Base-by-base conservation (phyloP, 164 flowering plant species). In the Stephania cephalantha region DNA sequence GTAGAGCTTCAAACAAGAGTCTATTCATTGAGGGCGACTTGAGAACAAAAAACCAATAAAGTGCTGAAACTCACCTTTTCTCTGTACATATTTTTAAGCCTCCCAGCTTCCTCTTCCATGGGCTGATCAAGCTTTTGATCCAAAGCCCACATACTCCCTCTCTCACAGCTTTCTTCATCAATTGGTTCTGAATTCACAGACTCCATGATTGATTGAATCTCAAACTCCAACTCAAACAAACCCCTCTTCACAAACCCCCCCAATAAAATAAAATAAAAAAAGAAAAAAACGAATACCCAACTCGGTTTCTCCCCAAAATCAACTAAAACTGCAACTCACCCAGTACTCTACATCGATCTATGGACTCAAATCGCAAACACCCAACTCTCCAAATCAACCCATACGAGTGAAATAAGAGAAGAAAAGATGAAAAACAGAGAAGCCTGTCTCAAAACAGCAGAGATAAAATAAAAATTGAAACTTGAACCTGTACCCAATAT, bases 21-120 rank as follows among this genome's bases (percentile, higher is more conserved):
- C 61, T 4, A 13, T 46, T 68, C 25, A 74, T 48, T 74, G 70
- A 66, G 63, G n/a, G 18, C 6, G 76, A 74, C 70, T 65, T 46
- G 1, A 74, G n/a, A 45, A 45, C 29, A 10, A 44, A 42, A 46
- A 50, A 71, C n/a, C 9, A 9, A 72, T 0, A 35, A 46, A 46
- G 69, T 69, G 9, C 35, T 44, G 15, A 46, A 18, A 29, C 71
- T 52, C 22, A 74, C 76, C 71, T 74, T 74, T 52, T 74, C 76
- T 18, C 65, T 67, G 61, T 74, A 76, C 78, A 76, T 76, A 17
- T 71, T 76, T 50, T 46, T 76, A 29, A 95, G 90, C 83, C 85
- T 89, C 18, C 92, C 95, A 82, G 99, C 99, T 78, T 95, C 99
- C 69, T 93, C 98, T 72, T 95, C 99, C 99, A 93, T 95, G 75